Evolutionary conservation across 2,329 filamentous ascomycete species (phyloP), one percentile per base, ranked within the genome.

Genomic region (Ophiocordyceps camponoti-saundersi): DNA sequence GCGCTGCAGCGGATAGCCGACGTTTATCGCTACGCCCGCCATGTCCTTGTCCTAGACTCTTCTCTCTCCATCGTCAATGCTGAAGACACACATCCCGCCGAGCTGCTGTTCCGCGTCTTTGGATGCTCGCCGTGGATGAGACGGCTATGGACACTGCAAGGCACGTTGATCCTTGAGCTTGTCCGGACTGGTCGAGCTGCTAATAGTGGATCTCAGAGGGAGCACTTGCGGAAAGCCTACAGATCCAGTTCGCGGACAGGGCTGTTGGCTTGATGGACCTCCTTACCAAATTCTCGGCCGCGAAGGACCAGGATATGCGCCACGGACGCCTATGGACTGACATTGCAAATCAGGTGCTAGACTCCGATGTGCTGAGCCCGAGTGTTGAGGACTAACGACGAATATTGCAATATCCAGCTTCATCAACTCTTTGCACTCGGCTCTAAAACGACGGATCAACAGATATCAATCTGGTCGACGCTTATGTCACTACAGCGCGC

Each of bases 81-180:
- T 1, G 32, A 52, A 3, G 34, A 46, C 5, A 46, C 49, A 13
- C 46, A 51, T 13, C 47, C 45, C 8, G 51, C 53, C 5, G 61
- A 65, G 42, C 47, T 60, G 15, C 44, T 64, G 0, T 46, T 59
- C 6, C 52, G 60, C 16, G 53, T 63, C 3, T 55, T 63, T 30
- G 58, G 48, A 6, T 51, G 53, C 13, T 64, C 62, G 4, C 53
- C 57, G 20, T 67, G 65, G 64, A 62, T 65, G 53, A 55, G 61
- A 42, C 53, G 64, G 6, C 53, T 65, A 2, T 67, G 64, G 65
- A 67, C 65, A 0, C 54, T 66, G 15, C 64, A 66, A 52, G 55
- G 56, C 52, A 50, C 7, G 15, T 6, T 6, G 16, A 20, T 20
- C 3, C 16, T 7, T 11, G n/a, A 30, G 7, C 21, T 34, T 36